These are phyloP conservation scores for Papilionanthe hybrid DNA, from an alignment of 116 monocot species.

Conservation along the genomic window DNA sequence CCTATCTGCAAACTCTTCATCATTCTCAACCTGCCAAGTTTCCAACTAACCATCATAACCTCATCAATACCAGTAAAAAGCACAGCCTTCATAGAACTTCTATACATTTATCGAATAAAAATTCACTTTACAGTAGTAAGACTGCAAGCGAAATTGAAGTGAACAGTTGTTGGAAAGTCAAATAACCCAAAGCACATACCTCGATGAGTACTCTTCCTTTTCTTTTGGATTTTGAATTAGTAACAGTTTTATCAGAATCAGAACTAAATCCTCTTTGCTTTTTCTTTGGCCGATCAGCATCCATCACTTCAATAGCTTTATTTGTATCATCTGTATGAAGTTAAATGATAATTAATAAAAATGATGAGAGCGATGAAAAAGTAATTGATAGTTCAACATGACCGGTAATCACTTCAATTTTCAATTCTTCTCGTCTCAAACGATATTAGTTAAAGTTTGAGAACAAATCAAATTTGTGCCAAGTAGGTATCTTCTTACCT, in stretches of 20 bases:
- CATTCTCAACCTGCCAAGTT: constrained; percentile 32
- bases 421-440: not conserved
- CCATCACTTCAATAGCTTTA: constrained; percentile 27
- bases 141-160: not conserved
- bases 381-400: not conserved
- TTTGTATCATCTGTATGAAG: constrained; percentile 18
- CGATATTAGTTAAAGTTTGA: not conserved
- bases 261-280: constrained; percentile 20
- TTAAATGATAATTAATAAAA: not conserved
- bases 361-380: not conserved
- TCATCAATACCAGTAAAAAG: not conserved
- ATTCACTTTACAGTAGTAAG: not conserved
- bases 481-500: constrained; percentile 18
- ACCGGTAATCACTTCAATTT: too few relatives aligned
- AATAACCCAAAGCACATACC: constrained; percentile 26
- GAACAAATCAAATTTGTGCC: not conserved
- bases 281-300: constrained; percentile 31
- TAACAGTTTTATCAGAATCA: constrained; percentile 16
- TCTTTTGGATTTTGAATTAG: constrained; percentile 31
- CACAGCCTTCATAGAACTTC: not conserved
- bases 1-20: constrained; percentile 19
- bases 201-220: constrained; percentile 63
- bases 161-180: not conserved
- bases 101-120: not conserved
- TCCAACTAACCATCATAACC: not conserved